Conservation (phyloP, 1,139 yeast species). For the Taiozyma sp. region DNA sequence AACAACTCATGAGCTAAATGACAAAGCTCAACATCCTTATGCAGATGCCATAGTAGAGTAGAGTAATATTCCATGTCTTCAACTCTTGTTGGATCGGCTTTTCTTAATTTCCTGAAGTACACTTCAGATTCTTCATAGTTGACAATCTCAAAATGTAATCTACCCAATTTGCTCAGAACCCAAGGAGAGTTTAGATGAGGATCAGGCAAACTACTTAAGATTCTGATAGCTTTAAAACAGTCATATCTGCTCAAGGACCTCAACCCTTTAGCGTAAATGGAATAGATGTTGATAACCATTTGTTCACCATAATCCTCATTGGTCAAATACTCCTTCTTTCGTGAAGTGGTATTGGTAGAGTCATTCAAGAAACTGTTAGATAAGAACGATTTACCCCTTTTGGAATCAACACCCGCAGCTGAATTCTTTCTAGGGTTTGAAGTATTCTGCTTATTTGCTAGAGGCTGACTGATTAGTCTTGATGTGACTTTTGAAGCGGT, state of each 20-base stretch:
- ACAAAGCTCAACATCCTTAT: conserved; percentile 75
- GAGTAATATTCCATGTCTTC: conserved; percentile 91
- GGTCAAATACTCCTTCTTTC: conserved; percentile 20
- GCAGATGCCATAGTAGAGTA: conserved; percentile 89
- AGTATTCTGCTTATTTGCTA: conserved; percentile 17
- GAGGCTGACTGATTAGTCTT: conserved; percentile 45
- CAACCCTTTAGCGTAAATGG: conserved; percentile 58
- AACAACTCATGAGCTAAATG: conserved; percentile 77
- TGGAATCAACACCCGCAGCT: conserved; percentile 13
- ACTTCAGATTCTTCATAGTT: conserved; percentile 73
- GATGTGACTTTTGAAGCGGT: conserved; percentile 46
- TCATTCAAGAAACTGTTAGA: conserved; percentile 2
- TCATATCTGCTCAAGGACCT: conserved; percentile 65
- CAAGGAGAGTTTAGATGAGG: conserved; percentile 73
- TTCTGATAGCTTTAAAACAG: conserved; percentile 73
- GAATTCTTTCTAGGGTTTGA: conserved; percentile 9
- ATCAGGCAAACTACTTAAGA: conserved; percentile 57
- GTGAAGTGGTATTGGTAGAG: conserved; percentile 6
- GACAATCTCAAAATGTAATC: conserved; percentile 81
- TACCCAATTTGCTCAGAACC: conserved; percentile 76
- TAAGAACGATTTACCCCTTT: conserved; percentile 15
- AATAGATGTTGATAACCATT: conserved; percentile 46
- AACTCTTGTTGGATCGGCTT: conserved; percentile 70
- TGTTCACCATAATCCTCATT: conserved; percentile 37
- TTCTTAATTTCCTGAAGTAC: conserved; percentile 58